Conservation (phyloP, 805 yeast species). For the Barnettozyma sp. region DNA sequence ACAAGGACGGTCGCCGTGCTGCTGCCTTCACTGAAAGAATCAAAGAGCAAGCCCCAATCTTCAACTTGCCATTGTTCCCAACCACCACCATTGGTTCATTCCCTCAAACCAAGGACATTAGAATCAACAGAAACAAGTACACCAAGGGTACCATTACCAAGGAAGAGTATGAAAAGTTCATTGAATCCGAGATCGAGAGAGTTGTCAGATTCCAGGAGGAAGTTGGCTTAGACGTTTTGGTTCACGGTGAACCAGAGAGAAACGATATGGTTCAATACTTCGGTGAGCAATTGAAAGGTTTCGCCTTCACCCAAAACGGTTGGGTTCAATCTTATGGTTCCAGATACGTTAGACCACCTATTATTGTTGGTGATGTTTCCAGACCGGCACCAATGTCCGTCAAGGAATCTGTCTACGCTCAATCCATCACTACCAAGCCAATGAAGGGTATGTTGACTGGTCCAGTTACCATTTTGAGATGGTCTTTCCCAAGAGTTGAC, state of each 20-base stretch:
- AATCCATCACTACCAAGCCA: conserved; percentile 90
- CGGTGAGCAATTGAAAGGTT: conserved; percentile 98
- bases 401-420: conserved; percentile 98
- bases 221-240: conserved; percentile 95
- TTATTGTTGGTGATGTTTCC: conserved; percentile 97
- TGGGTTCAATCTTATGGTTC: conserved; percentile 99
- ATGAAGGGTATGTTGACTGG: conserved; percentile 99
- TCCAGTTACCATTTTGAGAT: conserved; percentile 98
- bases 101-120: conserved; percentile 99
- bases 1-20: conserved; percentile 74
- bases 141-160: conserved; percentile 93
- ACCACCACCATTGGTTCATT: conserved; percentile 99
- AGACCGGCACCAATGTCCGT: conserved; percentile 99
- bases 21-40: conserved; percentile 83
- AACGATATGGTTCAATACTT: conserved; percentile 99
- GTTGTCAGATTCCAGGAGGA: conserved; percentile 99
- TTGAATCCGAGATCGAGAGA: conserved; percentile 90
- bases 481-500: conserved; percentile 99
- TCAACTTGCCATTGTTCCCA: conserved; percentile 97
- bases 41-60: conserved; percentile 75
- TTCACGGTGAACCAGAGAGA: conserved; percentile 99
- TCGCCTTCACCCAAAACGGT: conserved; percentile 97
- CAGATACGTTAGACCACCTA: conserved; percentile 99
- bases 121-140: conserved; percentile 97
- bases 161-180: conserved; percentile 93